Evolutionary conservation across 2,329 filamentous ascomycete genomes (phyloP).

Genomic region (Akanthomyces lecanii): DNA sequence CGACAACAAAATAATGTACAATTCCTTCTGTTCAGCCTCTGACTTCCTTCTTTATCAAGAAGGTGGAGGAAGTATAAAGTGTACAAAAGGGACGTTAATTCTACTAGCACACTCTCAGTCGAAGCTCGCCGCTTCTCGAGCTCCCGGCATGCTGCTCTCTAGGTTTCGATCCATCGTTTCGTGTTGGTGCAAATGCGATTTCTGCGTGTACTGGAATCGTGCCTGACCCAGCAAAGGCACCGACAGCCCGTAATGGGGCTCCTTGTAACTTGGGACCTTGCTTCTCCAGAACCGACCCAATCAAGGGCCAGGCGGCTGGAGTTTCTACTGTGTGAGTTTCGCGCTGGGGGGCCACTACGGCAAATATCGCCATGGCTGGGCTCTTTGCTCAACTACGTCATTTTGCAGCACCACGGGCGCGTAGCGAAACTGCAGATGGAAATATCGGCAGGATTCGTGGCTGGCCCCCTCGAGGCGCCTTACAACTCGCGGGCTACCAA

Average conservation of each 20-base stretch:
- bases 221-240: neutral
- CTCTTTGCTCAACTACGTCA: neutral
- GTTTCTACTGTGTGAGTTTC: neutral
- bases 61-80: neutral
- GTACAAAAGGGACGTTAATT: neutral
- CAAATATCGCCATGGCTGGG: neutral
- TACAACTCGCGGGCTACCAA: neutral
- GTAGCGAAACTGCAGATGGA: neutral
- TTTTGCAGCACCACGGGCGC: neutral
- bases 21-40: neutral
- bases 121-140: neutral
- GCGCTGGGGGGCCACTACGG: neutral
- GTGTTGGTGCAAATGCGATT: neutral
- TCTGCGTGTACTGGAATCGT: neutral
- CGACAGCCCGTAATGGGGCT: neutral
- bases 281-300: neutral
- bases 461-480: neutral
- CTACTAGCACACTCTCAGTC: neutral
- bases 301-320: neutral
- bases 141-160: too few species aligned
- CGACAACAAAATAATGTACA: neutral
- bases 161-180: neutral
- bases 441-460: neutral
- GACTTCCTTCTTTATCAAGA: neutral
- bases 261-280: neutral